Evolutionary conservation across 208 protist genomes (phyloP), one percentile per base, ranked within the genome.

Genomic region (Angomonas ambiguus): DNA sequence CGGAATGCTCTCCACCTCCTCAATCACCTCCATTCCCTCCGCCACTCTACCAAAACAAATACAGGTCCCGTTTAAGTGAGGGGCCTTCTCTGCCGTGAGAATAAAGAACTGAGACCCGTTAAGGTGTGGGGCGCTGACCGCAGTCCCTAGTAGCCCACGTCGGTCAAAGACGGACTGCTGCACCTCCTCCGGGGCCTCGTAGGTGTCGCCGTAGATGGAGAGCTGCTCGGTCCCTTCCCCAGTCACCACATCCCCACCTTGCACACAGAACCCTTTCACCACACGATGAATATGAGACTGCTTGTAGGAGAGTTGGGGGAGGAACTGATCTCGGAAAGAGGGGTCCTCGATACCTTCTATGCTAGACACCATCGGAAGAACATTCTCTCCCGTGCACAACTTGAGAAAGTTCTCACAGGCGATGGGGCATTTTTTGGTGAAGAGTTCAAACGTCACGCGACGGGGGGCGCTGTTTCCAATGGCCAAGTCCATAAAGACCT

Each of bases 121-220:
- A 27, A 98, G 97, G 77, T 98, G 88, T 5, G 93, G 91, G 32
- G 98, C 98, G 58, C 95, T 92, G 53, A 99, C 98, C 33, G 98
- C 98, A 66, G 99, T 99, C 11, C 97, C 98, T 6, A 99, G 78
- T 11, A 98, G 68, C n/a, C 97, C 97, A 33, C 71, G 62, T 27
- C 71, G 56, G 61, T 90, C 76, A 61, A 93, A 92, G 76, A 85
- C 89, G 27, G 94, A 91, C 33, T 71, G 80, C 51, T 90, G 88
- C 79, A 97, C 97, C 80, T 99, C 97, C 59, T 99, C 95, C 42
- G 80, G 81, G n/a, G 96, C 96, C 67, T 97, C 88, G 61, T 91
- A 95, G 28, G 77, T 92, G 25, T 93, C 91, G 70, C 97, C 97
- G 75, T 98, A 99, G 72, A 99, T 98, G 51, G 93, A 99, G 34